Base-by-base conservation (phyloP, 306 rosid genomes). In the Fragaria ananassa region DNA sequence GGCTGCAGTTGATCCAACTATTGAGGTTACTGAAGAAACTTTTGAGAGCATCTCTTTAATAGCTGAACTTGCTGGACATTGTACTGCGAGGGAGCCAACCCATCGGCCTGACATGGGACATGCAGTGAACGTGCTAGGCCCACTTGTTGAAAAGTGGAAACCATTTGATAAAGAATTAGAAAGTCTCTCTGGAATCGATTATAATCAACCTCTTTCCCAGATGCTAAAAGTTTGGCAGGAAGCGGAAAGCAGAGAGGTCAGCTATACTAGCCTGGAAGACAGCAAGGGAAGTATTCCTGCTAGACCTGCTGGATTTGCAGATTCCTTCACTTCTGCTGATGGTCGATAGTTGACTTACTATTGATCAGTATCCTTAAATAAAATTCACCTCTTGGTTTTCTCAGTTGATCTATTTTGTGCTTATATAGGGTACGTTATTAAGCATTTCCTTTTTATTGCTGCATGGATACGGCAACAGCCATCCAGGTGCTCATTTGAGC, bases 31-130 rank as follows among this genome's bases (percentile, higher is more conserved):
- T 62, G 90, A 85, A 47, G 89, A 89, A 41, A 85, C 70, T 45
- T 74, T 81, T 35, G 96, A 84, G 69, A 86, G 88, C 70, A 84
- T 93, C 73, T 54, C 74, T 35, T 54, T 69, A 39, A 79, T 93
- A 15, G 89, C 91, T 17, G 93, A 90, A 79, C 85, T 93, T 63
- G 98, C 98, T 41, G 98, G 96, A 41, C 91, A 93, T 46, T 93
- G 98, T 83, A 87, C 94, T 25, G 91, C 91, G 2, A 86, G 96
- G 74, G 98, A 93, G 62, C 89, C 98, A 64, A 56, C 76, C 70
- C 93, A 84, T 65, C 84, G 96, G 76, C 98, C 98, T 42, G 94
- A 93, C 53, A 93, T 93, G 96, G 78, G 96, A 35, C 91, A 93
- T 71, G 96, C 86, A 6, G 96, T 93, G 58, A 87, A 84, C 58